Evolutionary conservation across 768 basidiomycete genomes (phyloP).

Genomic region (Steccherinum ochraceum): DNA sequence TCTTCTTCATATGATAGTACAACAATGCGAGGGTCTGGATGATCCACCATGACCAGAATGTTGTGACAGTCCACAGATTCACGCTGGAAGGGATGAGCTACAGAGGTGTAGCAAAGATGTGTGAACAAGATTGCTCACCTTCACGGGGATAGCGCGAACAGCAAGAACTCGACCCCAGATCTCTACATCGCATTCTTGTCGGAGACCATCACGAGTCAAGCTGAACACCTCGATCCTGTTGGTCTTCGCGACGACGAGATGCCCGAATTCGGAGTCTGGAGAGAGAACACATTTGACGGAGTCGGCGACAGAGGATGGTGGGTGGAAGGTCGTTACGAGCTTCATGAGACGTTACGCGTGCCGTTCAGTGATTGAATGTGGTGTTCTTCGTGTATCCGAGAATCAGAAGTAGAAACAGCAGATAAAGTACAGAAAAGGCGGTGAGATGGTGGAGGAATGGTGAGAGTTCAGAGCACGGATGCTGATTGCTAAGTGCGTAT

Average conservation of each 20-base stretch:
- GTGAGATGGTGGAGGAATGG: no score
- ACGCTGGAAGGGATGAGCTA: neutral
- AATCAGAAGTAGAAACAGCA: no score
- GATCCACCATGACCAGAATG: slow-evolving; percentile 64
- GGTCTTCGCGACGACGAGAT: slow-evolving; percentile 64
- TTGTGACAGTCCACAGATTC: slow-evolving; percentile 30
- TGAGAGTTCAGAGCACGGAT: no score
- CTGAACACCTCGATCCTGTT: slow-evolving; percentile 66
- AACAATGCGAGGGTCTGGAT: slow-evolving; percentile 69
- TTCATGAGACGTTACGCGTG: slow-evolving; percentile 37
- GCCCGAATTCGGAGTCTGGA: slow-evolving; percentile 41
- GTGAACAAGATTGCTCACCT: slow-evolving; percentile 38
- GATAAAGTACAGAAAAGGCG: no score
- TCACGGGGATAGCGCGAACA: slow-evolving; percentile 47
- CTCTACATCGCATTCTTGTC: slow-evolving; percentile 51
- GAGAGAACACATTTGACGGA: slow-evolving; percentile 67
- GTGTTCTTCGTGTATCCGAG: no score
- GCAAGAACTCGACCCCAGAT: slow-evolving; percentile 65
- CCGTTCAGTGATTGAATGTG: no score
- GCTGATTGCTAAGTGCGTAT: no score
- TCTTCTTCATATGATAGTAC: slow-evolving; percentile 48
- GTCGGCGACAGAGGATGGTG: slow-evolving; percentile 61
- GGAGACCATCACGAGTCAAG: slow-evolving; percentile 52
- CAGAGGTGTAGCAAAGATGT: slow-evolving; percentile 1
- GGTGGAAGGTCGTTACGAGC: slow-evolving; percentile 71